Conservation (phyloP, 345 rosid genomes). For the Dipteronia sinensis region DNA sequence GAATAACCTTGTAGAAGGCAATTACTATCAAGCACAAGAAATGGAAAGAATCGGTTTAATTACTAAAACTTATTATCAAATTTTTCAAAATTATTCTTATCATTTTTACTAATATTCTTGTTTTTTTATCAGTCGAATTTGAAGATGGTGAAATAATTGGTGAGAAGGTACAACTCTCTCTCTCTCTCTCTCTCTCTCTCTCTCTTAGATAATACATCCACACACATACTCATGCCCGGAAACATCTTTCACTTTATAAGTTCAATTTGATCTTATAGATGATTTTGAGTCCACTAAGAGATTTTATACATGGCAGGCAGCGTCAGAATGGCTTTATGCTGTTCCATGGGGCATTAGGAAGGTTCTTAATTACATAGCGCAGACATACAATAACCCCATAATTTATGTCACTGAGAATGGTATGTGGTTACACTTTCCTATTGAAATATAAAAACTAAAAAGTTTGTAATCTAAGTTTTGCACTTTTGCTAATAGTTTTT, state of each 20-base stretch:
- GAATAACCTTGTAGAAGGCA: slow-evolving; percentile 42
- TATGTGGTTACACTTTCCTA: slow-evolving; percentile 25
- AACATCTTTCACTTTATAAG: neutral
- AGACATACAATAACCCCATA: slow-evolving; percentile 62
- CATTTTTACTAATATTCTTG: slow-evolving; percentile 22
- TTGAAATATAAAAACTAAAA: neutral
- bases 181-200: too few species aligned
- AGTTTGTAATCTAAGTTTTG: neutral
- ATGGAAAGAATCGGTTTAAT: slow-evolving; percentile 63
- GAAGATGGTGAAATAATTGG: slow-evolving; percentile 83
- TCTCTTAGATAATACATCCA: neutral
- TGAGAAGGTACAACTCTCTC: slow-evolving; percentile 52
- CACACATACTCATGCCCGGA: too few species aligned
- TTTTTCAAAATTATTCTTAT: neutral
- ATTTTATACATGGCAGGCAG: slow-evolving; percentile 60
- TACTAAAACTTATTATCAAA: neutral
- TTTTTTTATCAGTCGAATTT: slow-evolving; percentile 54
- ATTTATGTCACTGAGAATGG: slow-evolving; percentile 85
- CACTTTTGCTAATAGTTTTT: neutral
- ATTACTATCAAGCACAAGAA: slow-evolving; percentile 61
- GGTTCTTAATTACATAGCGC: slow-evolving; percentile 62
- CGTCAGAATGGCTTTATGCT: slow-evolving; percentile 86
- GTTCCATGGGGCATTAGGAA: slow-evolving; percentile 93
- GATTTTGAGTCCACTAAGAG: slow-evolving; percentile 17
- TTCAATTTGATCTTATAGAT: neutral